These are phyloP conservation scores for Yamadazyma takamatsuzukensis DNA, from an alignment of 805 yeast genomes.

Conservation along the genomic window DNA sequence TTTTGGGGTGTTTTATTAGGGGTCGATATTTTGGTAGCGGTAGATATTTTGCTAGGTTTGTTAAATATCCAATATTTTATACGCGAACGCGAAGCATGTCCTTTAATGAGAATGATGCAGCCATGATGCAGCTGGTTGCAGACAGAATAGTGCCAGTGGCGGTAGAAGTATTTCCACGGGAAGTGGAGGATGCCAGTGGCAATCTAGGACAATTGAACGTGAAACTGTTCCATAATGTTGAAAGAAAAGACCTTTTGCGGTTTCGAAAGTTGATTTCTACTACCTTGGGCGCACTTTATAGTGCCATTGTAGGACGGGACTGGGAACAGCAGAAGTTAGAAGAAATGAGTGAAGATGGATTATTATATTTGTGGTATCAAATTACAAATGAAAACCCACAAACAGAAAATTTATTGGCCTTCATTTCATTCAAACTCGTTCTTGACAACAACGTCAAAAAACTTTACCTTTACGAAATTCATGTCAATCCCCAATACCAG, in stretches of 20 bases:
- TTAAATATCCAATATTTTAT: too few relatives aligned
- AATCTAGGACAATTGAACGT: neutral
- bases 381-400: conserved; percentile 2
- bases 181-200: neutral
- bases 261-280: conserved; percentile 22
- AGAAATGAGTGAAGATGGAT: conserved; percentile 48
- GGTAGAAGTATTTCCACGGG: conserved; percentile 8
- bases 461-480: conserved; percentile 57
- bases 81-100: conserved; percentile 1
- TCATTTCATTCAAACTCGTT: conserved; percentile 46
- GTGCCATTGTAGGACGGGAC: conserved; percentile 25
- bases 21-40: too few relatives aligned
- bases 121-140: conserved; percentile 13
- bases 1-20: too few relatives aligned
- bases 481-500: conserved; percentile 35
- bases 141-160: conserved; percentile 8
- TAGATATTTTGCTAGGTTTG: too few relatives aligned
- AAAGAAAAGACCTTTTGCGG: neutral
- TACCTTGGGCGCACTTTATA: conserved; percentile 27
- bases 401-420: conserved; percentile 26
- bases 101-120: conserved; percentile 16
- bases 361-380: conserved; percentile 39
- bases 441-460: conserved; percentile 35
- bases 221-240: neutral
- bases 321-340: conserved; percentile 41